A percentile compares a stretch with the other conserved stretches of the same genome.
These are phyloP conservation scores for Colletotrichum echinochloae DNA, from an alignment of 2,329 filamentous ascomycete genomes.

Conservation along the genomic window DNA sequence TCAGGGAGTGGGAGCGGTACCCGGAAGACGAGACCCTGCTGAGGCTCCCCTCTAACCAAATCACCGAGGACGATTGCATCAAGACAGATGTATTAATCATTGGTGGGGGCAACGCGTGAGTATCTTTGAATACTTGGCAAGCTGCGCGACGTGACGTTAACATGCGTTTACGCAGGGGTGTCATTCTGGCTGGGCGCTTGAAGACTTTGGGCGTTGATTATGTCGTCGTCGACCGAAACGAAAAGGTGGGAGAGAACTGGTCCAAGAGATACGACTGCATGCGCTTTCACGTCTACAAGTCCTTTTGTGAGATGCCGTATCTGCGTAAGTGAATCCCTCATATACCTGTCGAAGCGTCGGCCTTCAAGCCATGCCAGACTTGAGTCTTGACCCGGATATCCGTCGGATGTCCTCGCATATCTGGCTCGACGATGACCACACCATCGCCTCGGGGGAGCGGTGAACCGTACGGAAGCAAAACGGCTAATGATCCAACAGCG, in stretches of 20 bases:
- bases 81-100: slow-evolving; percentile 51
- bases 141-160: not conserved
- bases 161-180: slow-evolving; percentile 37
- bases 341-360: not conserved
- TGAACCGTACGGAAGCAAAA: no score
- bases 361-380: not conserved
- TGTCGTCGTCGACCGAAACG: slow-evolving; percentile 52
- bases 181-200: slow-evolving; percentile 51
- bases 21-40: slow-evolving; percentile 48
- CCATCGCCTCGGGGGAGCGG: no score
- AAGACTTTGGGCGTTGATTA: slow-evolving; percentile 53
- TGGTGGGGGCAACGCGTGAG: slow-evolving; percentile 51
- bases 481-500: not conserved
- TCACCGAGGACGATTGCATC: slow-evolving; percentile 40
- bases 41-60: slow-evolving; percentile 35
- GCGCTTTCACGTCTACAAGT: slow-evolving; percentile 54
- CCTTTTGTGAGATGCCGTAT: slow-evolving; percentile 52
- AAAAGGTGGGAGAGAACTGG: slow-evolving; percentile 55
- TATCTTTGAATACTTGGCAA: not conserved
- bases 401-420: not conserved
- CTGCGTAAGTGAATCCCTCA: slow-evolving; percentile 43
- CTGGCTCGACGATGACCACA: not conserved
- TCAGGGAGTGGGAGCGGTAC: slow-evolving; percentile 43
- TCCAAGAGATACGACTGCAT: slow-evolving; percentile 52
- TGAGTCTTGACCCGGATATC: not conserved